Evolutionary conservation across 2,329 filamentous ascomycete species (phyloP).

Genomic region (Pseudogymnoascus sp.): DNA sequence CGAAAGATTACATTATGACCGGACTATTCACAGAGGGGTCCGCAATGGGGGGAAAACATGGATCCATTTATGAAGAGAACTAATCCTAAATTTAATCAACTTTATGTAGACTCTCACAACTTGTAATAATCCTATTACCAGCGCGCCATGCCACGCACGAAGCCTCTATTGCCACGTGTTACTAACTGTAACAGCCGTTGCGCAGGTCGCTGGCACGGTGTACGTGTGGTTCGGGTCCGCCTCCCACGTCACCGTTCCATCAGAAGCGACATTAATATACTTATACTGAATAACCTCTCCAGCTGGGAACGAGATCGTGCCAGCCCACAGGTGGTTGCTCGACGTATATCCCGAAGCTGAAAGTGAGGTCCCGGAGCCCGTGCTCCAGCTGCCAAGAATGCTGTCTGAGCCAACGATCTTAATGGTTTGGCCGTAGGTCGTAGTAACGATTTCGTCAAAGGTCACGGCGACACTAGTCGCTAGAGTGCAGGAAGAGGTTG

Average conservation of each 20-base stretch:
- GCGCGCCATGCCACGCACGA: too few relatives aligned
- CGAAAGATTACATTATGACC: too few relatives aligned
- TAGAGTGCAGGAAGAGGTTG: too few relatives aligned
- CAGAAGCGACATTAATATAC: slow-evolving; percentile 50
- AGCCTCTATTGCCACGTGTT: too few relatives aligned
- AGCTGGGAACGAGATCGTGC: slow-evolving; percentile 43
- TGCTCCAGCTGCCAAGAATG: slow-evolving; percentile 55
- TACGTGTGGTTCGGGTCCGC: slow-evolving; percentile 27
- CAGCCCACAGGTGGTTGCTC: slow-evolving; percentile 52
- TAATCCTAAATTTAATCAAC: too few relatives aligned
- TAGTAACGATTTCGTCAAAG: slow-evolving; percentile 47
- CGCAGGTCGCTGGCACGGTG: not conserved
- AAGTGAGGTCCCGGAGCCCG: slow-evolving; percentile 18
- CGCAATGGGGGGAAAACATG: too few relatives aligned
- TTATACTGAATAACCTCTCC: slow-evolving; percentile 57
- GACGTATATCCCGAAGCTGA: slow-evolving; percentile 13
- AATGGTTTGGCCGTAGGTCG: slow-evolving; percentile 52
- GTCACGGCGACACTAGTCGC: too few relatives aligned
- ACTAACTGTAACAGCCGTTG: not conserved
- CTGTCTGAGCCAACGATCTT: slow-evolving; percentile 53
- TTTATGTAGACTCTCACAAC: too few relatives aligned
- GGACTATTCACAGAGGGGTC: too few relatives aligned
- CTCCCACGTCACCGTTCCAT: slow-evolving; percentile 55
- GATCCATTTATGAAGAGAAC: too few relatives aligned
- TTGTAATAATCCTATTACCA: too few relatives aligned